Evolutionary conservation across 2,329 filamentous ascomycete species (phyloP).

Genomic region (Pseudogymnoascus sp.): DNA sequence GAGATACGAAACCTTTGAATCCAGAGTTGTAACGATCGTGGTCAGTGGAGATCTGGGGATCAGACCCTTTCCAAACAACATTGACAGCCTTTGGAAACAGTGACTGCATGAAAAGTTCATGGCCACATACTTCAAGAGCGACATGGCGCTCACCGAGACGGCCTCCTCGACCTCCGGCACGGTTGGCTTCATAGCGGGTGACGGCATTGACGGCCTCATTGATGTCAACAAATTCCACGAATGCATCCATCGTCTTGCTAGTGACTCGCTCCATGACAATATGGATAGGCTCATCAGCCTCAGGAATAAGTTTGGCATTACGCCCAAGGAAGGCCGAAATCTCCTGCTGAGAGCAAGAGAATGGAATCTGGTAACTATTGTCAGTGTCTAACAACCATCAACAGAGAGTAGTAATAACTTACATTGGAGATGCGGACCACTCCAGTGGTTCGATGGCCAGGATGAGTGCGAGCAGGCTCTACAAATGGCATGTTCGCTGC

Average conservation of each 20-base stretch:
- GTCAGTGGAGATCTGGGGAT: constrained; percentile 34
- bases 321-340: constrained; percentile 51
- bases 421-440: constrained; percentile 32
- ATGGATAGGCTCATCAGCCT: constrained; percentile 47
- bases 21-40: constrained; percentile 35
- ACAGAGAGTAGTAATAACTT: constrained; percentile 17
- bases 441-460: constrained; percentile 22
- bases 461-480: constrained; percentile 26
- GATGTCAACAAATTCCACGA: constrained; percentile 46
- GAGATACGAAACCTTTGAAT: constrained; percentile 52
- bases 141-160: constrained; percentile 51
- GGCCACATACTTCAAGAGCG: constrained; percentile 48
- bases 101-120: constrained; percentile 49
- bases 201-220: constrained; percentile 47
- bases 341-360: constrained; percentile 43
- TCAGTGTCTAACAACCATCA: constrained; percentile 10
- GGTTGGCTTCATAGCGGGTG: constrained; percentile 36
- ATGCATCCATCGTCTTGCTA: constrained; percentile 54
- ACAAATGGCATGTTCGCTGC: constrained; percentile 27
- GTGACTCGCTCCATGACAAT: constrained; percentile 58
- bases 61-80: constrained; percentile 43
- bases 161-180: constrained; percentile 30
- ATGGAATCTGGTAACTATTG: constrained; percentile 43
- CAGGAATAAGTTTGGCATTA: constrained; percentile 46
- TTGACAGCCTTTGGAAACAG: constrained; percentile 52